Percentiles rank a stretch among this genome's conserved stretches.
These are phyloP conservation scores for Dacryopinax spathularia DNA, from an alignment of 768 basidiomycete species.

Conservation along the genomic window DNA sequence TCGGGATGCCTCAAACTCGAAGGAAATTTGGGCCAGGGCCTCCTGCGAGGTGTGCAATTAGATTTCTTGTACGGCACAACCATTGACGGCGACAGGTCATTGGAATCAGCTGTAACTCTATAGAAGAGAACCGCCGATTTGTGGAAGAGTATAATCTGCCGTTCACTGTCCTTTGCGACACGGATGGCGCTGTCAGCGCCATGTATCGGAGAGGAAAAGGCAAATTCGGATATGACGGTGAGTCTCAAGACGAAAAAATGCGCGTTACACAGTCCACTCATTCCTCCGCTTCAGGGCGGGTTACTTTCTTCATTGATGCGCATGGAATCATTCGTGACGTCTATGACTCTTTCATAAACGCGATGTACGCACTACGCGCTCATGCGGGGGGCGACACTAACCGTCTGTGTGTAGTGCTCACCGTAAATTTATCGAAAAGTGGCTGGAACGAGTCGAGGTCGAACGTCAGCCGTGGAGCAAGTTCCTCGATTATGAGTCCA, in stretches of 20 bases:
- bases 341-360: background rate
- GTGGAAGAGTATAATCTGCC: background rate
- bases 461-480: slow-evolving; percentile 1
- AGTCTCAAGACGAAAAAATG: background rate
- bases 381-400: background rate
- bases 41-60: background rate
- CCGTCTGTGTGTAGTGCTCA: background rate
- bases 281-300: background rate
- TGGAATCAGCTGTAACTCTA: background rate
- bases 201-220: background rate
- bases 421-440: slow-evolving; percentile 2
- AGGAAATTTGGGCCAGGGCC: background rate
- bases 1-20: background rate
- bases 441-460: background rate
- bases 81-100: background rate
- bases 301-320: background rate
- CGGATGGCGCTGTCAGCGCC: background rate
- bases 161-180: background rate
- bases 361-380: background rate
- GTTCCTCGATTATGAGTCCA: slow-evolving; percentile 1
- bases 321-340: background rate
- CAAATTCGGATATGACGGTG: background rate
- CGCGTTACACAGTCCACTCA: no score
- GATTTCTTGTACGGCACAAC: background rate
- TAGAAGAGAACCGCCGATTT: background rate